phyloP scores from a whole-genome alignment of 495 filamentous ascomycete genomes.

The Acidomyces sp. region DNA sequence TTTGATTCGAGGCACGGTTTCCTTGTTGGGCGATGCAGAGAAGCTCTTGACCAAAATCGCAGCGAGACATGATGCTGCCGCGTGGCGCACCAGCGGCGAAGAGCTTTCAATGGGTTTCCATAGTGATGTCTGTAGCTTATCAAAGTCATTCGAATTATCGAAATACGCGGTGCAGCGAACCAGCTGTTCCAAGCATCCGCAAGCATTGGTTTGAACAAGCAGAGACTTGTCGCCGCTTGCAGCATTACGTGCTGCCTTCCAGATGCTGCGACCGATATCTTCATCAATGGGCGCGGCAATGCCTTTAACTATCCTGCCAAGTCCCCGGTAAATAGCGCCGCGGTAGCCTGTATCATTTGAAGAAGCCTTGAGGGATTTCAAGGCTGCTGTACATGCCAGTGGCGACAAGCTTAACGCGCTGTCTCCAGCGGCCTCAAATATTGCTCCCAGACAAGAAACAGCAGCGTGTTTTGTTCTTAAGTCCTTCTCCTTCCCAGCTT shows the following conservation, averaged over 20 bases:
- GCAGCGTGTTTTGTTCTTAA: conserved; percentile 69
- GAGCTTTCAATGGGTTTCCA: conserved; percentile 78
- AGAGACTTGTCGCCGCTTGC: conserved; percentile 69
- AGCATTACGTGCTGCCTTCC: conserved; percentile 76
- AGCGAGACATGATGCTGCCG: conserved; percentile 77
- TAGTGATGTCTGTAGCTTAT: conserved; percentile 61
- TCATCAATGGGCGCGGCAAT: conserved; percentile 71
- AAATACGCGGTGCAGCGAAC: conserved; percentile 62
- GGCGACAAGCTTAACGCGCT: conserved; percentile 79
- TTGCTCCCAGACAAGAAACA: conserved; percentile 73
- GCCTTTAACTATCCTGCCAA: conserved; percentile 63
- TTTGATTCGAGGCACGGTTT: conserved; percentile 50
- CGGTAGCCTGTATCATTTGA: conserved; percentile 70
- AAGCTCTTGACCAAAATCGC: conserved; percentile 66
- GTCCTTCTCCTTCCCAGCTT: conserved; percentile 68
- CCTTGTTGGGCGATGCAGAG: conserved; percentile 45
- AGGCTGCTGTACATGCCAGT: conserved; percentile 51
- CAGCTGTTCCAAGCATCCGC: conserved; percentile 64
- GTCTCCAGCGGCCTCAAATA: conserved; percentile 80
- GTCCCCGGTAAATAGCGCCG: conserved; percentile 64
- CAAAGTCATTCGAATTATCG: conserved; percentile 83
- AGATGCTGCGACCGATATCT: conserved; percentile 69
- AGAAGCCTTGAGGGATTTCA: conserved; percentile 70
- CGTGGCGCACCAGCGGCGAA: conserved; percentile 59
- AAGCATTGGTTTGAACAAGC: conserved; percentile 68